phyloP scores from a whole-genome alignment of 352 stramenopile species.

The Blastocystis sp. region DNA sequence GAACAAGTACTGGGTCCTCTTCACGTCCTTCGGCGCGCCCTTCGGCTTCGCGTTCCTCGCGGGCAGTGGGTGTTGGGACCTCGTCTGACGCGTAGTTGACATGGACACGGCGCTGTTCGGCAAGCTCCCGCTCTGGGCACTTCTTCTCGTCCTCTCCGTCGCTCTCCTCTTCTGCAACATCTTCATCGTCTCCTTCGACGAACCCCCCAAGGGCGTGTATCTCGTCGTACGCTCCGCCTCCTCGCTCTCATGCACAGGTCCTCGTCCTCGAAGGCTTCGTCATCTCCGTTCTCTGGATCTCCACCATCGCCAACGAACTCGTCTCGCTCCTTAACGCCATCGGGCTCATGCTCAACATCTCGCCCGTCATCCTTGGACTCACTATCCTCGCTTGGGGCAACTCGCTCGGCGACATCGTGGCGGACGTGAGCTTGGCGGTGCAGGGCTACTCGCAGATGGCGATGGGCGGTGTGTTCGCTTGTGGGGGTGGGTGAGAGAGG shows the following conservation, averaged over 20 bases:
- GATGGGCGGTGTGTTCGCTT: slow-evolving; percentile 78
- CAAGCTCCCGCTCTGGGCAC: slow-evolving; percentile 27
- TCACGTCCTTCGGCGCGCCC: slow-evolving; percentile 60
- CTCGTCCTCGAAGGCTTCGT: slow-evolving; percentile 77
- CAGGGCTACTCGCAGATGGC: slow-evolving; percentile 82
- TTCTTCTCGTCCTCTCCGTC: slow-evolving; percentile 24
- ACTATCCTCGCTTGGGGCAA: slow-evolving; percentile 88
- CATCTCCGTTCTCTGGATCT: slow-evolving; percentile 87
- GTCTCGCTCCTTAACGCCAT: slow-evolving; percentile 82
- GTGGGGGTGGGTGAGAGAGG: background rate
- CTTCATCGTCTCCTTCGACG: slow-evolving; percentile 45
- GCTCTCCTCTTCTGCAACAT: slow-evolving; percentile 59
- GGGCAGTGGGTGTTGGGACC: background rate
- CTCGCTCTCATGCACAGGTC: background rate
- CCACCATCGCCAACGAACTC: slow-evolving; percentile 84
- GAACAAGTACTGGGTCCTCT: slow-evolving; percentile 66
- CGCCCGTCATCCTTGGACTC: slow-evolving; percentile 82
- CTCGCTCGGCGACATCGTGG: slow-evolving; percentile 83
- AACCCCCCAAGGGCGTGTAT: slow-evolving; percentile 41
- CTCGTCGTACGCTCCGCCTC: slow-evolving; percentile 9
- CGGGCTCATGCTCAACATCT: slow-evolving; percentile 81
- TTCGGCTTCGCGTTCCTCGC: slow-evolving; percentile 64
- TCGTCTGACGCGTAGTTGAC: slow-evolving; percentile 10
- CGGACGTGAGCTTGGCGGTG: slow-evolving; percentile 85
- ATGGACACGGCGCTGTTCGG: slow-evolving; percentile 20